Percentiles rank a stretch among this genome's conserved stretches.
Evolutionary conservation across 345 rosid species (phyloP).

Genomic region (Salix koriyanagi): DNA sequence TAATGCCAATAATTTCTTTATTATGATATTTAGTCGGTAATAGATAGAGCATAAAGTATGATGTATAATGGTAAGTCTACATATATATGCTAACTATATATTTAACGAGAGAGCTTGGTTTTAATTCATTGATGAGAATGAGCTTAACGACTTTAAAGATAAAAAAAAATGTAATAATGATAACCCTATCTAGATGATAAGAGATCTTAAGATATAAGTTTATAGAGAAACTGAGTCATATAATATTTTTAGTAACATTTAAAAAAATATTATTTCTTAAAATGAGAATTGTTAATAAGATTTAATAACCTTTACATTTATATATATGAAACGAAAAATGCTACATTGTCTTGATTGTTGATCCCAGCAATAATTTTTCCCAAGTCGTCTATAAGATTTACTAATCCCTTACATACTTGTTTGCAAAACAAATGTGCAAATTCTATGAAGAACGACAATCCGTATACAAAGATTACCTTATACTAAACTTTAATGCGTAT

Average conservation of each 20-base stretch:
- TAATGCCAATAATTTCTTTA: background rate
- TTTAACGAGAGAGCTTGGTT: background rate
- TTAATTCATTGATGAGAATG: background rate
- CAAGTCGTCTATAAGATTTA: background rate
- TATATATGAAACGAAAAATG: no score
- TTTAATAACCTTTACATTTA: no score
- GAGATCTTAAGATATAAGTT: background rate
- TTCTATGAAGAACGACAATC: no score
- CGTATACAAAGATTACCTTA: no score
- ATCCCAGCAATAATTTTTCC: background rate
- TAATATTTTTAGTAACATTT: background rate
- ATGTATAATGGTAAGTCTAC: background rate
- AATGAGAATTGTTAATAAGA: no score
- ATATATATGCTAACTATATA: background rate
- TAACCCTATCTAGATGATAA: background rate
- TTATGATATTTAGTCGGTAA: background rate
- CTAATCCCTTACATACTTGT: background rate
- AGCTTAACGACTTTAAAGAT: background rate
- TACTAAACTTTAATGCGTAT: background rate
- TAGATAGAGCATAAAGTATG: accelerated
- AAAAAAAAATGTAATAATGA: background rate
- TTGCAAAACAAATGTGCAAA: no score
- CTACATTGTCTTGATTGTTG: background rate
- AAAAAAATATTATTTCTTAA: background rate
- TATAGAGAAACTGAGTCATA: background rate